phyloP scores from a whole-genome alignment of 2,329 filamentous ascomycete genomes.

The Remersonia thermophila region DNA sequence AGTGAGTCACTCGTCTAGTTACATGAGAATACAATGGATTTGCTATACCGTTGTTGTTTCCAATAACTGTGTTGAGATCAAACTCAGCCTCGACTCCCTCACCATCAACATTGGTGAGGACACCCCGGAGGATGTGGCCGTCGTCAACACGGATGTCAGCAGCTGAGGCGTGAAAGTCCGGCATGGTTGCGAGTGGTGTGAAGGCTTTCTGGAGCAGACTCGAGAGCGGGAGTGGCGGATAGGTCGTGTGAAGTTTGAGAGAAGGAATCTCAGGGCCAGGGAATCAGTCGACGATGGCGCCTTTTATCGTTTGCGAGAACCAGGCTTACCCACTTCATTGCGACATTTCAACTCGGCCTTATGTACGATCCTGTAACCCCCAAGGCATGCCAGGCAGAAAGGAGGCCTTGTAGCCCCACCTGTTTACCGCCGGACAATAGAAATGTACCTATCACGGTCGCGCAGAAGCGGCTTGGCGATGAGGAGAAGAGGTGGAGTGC shows the following conservation, averaged over 20 bases:
- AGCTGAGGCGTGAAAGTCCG: slow-evolving; percentile 39
- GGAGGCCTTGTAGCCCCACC: neutral
- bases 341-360: neutral
- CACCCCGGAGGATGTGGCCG: slow-evolving; percentile 33
- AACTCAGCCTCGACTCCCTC: slow-evolving; percentile 32
- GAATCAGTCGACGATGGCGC: no score
- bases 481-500: slow-evolving; percentile 4
- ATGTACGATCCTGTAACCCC: neutral
- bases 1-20: neutral
- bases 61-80: slow-evolving; percentile 37
- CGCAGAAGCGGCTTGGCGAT: neutral
- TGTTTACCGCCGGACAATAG: no score
- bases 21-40: neutral
- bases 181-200: slow-evolving; percentile 22
- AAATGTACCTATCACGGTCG: no score
- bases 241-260: neutral
- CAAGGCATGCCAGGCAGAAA: neutral
- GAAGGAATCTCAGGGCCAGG: no score
- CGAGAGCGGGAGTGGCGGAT: neutral
- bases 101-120: slow-evolving; percentile 28
- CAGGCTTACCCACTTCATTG: no score
- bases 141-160: slow-evolving; percentile 36
- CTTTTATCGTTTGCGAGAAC: no score
- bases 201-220: neutral
- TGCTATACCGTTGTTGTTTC: slow-evolving; percentile 36